These are phyloP conservation scores for Thalassiosira mediterranea DNA, from an alignment of 352 stramenopile species.

Conservation along the genomic window DNA sequence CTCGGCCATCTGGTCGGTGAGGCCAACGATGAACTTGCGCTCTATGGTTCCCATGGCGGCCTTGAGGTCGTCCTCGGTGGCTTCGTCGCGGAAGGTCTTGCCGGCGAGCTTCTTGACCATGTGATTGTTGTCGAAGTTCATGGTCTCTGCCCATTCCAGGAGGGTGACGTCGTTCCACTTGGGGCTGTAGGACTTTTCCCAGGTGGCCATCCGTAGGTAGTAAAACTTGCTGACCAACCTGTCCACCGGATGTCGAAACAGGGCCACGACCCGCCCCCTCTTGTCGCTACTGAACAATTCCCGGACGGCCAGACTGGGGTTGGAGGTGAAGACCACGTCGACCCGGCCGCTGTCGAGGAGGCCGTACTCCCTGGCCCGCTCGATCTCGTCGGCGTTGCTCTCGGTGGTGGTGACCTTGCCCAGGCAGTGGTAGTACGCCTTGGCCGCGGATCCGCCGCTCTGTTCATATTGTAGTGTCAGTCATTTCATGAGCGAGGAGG, in stretches of 20 bases:
- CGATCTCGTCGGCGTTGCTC: slow-evolving; percentile 34
- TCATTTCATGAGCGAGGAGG: too few species aligned
- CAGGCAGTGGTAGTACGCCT: slow-evolving; percentile 55
- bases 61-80: slow-evolving; percentile 44
- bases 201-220: slow-evolving; percentile 57
- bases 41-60: slow-evolving; percentile 53
- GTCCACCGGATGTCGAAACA: slow-evolving; percentile 63
- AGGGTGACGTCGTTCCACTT: slow-evolving; percentile 47
- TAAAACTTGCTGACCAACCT: slow-evolving; percentile 58
- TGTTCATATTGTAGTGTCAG: too few species aligned
- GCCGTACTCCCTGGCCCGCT: slow-evolving; percentile 38
- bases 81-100: slow-evolving; percentile 27
- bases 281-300: slow-evolving; percentile 42
- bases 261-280: slow-evolving; percentile 47
- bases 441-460: slow-evolving; percentile 50
- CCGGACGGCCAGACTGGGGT: slow-evolving; percentile 35
- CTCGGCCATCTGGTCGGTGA: slow-evolving; percentile 54
- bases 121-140: slow-evolving; percentile 47
- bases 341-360: slow-evolving; percentile 22
- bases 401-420: slow-evolving; percentile 34
- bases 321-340: slow-evolving; percentile 54
- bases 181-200: slow-evolving; percentile 47
- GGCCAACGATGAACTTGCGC: slow-evolving; percentile 50
- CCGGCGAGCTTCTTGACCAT: slow-evolving; percentile 55
- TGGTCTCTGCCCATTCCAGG: slow-evolving; percentile 35